These are phyloP conservation scores for Hypoxylon rickii DNA, from an alignment of 495 filamentous ascomycete genomes.

Conservation along the genomic window DNA sequence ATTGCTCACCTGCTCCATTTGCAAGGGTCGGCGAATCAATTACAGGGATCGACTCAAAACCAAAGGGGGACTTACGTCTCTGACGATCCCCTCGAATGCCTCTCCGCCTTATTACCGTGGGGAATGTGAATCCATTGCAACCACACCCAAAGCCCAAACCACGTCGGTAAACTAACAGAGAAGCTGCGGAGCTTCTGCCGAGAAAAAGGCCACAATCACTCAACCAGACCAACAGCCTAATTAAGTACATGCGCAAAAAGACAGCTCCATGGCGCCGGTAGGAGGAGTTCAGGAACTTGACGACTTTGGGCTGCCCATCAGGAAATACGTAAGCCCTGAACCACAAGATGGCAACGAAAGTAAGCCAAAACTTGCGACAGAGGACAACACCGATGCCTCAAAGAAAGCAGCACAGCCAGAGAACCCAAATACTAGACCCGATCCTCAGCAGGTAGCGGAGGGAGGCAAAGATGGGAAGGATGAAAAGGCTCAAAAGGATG, in stretches of 20 bases:
- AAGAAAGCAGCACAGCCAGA: slow-evolving; percentile 19
- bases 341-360: slow-evolving; percentile 7
- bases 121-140: slow-evolving; percentile 26
- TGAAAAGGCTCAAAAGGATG: no score
- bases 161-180: slow-evolving; percentile 19
- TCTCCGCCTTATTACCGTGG: slow-evolving; percentile 34
- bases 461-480: no score
- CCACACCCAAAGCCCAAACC: background rate
- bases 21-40: slow-evolving; percentile 17
- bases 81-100: slow-evolving; percentile 22
- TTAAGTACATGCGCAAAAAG: slow-evolving; percentile 37
- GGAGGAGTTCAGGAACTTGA: slow-evolving; percentile 51
- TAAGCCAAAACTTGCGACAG: slow-evolving; percentile 15
- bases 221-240: slow-evolving; percentile 1
- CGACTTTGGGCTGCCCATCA: slow-evolving; percentile 61
- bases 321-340: slow-evolving; percentile 40
- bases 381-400: background rate
- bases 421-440: slow-evolving; percentile 26
- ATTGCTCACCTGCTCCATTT: slow-evolving; percentile 3
- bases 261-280: slow-evolving; percentile 39
- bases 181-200: slow-evolving; percentile 18
- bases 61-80: slow-evolving; percentile 9
- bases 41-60: slow-evolving; percentile 7
- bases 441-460: background rate
- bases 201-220: slow-evolving; percentile 8